Conservation (phyloP, 495 filamentous ascomycete genomes). For the Penicillium macrosclerotiorum region DNA sequence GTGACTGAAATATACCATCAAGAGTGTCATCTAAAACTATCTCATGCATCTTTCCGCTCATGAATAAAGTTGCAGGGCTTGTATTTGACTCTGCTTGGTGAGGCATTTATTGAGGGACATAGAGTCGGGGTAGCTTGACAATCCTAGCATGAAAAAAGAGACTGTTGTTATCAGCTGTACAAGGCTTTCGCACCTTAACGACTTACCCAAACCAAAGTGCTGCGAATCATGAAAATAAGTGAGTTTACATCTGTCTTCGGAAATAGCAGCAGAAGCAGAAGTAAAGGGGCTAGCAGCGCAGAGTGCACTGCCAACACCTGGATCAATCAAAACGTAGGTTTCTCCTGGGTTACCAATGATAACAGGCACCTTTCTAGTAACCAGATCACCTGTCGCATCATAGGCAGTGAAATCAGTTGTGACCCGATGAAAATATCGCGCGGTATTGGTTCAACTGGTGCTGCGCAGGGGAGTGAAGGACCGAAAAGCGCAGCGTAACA, state of each 20-base stretch:
- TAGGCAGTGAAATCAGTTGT: slow-evolving; percentile 29
- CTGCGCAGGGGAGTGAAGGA: slow-evolving; percentile 7
- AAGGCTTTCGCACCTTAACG: slow-evolving; percentile 1
- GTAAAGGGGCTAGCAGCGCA: slow-evolving; percentile 24
- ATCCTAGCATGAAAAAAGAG: slow-evolving; percentile 19
- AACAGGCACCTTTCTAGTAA: slow-evolving; percentile 25
- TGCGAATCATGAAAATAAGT: slow-evolving; percentile 33
- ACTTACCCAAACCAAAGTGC: slow-evolving; percentile 31
- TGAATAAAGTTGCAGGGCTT: slow-evolving; percentile 33
- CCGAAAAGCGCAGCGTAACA: no score
- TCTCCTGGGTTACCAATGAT: slow-evolving; percentile 29
- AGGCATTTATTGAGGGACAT: slow-evolving; percentile 25
- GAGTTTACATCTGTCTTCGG: slow-evolving; percentile 31
- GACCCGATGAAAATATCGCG: slow-evolving; percentile 26
- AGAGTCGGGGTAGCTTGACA: slow-evolving; percentile 31
- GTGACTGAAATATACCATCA: slow-evolving; percentile 24
- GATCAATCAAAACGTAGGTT: slow-evolving; percentile 30
- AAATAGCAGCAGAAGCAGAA: slow-evolving; percentile 16
- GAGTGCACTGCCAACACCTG: slow-evolving; percentile 27
- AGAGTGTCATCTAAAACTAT: slow-evolving; percentile 30
- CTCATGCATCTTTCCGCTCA: slow-evolving; percentile 31
- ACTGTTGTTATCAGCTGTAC: slow-evolving; percentile 4
- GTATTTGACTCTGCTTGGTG: slow-evolving; percentile 27
- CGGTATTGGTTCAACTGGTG: slow-evolving; percentile 9
- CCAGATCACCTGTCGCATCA: slow-evolving; percentile 24